Evolutionary conservation across 2,329 filamentous ascomycete genomes (phyloP), one percentile per base, ranked within the genome.

Genomic region (Aureobasidium namibiae): DNA sequence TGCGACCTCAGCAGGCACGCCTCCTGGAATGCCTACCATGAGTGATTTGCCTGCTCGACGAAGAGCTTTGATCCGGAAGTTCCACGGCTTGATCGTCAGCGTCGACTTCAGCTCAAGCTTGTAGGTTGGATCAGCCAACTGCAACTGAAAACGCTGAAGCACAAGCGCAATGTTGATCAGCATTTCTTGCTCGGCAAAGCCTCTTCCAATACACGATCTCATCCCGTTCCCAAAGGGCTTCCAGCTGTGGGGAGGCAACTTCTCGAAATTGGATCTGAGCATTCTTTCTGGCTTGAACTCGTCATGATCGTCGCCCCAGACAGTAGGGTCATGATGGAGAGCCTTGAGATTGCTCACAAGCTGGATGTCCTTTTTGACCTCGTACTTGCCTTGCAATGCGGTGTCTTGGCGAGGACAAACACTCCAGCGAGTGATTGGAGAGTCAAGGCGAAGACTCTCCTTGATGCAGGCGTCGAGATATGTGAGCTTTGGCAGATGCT

Each of bases 141-240:
- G 65, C 59, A 77, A 71, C 59, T 76, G 72, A 65, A 78, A 77
- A 50, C 73, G 72, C 62, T 78, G 75, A n/a, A 78, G 62, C 14
- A 78, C 68, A 59, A 76, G 72, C 0, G 73, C 74, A 48, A 72
- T 67, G 18, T 71, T 70, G 29, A 82, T 68, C 3, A 82, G 63
- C 2, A 75, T 73, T 61, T 82, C 80, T 64, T 82, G 80, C 77
- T 77, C 80, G 0, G 80, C 79, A 59, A 83, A 82, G 0, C 78
- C 72, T 1, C 80, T 71, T 4, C 80, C 80, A 33, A 82, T 82
- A 60, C 80, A 83, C 16, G 69, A 78, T 24, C 80, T 71, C 65
- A 77, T 72, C 1, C 80, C 80, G 34, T 76, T 82, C 0, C 80
- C 80, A 61, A 82, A 82, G 0, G 80, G 80, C 48, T 82, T 82